phyloP scores from a whole-genome alignment of 768 basidiomycete genomes.

The Russula sp. region DNA sequence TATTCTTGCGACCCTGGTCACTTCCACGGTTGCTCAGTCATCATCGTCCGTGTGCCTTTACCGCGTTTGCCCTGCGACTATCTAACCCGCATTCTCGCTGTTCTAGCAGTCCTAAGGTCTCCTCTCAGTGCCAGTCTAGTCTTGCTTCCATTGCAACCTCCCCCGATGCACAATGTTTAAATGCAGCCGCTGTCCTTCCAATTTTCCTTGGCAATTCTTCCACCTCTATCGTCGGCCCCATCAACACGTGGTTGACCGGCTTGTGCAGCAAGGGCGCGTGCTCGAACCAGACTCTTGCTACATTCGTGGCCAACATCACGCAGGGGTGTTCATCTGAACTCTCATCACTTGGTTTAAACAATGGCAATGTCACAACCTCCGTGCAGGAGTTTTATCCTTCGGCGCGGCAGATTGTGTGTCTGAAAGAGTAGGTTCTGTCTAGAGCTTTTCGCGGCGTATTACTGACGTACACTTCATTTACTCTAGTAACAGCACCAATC shows the following conservation, averaged over 20 bases:
- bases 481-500: constrained; percentile 30
- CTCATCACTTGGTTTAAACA: constrained; percentile 22
- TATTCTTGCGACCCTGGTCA: constrained; percentile 17
- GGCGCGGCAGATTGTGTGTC: constrained; percentile 47
- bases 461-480: not conserved
- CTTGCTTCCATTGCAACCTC: constrained; percentile 37
- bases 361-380: constrained; percentile 27
- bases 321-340: constrained; percentile 41
- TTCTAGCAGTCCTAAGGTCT: constrained; percentile 30
- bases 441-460: not conserved
- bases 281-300: constrained; percentile 50
- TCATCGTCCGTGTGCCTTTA: constrained; percentile 13
- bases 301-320: constrained; percentile 47
- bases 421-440: constrained; percentile 51
- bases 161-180: constrained; percentile 45
- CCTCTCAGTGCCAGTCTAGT: constrained; percentile 41
- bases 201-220: constrained; percentile 31
- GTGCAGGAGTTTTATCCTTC: constrained; percentile 53
- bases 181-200: constrained; percentile 37
- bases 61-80: not conserved
- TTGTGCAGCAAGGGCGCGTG: constrained; percentile 48
- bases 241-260: constrained; percentile 55
- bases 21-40: constrained; percentile 21
- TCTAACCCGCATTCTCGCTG: not conserved
- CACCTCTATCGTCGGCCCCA: constrained; percentile 38